Conservation (phyloP, 306 rosid species). For the Vicia faba region DNA sequence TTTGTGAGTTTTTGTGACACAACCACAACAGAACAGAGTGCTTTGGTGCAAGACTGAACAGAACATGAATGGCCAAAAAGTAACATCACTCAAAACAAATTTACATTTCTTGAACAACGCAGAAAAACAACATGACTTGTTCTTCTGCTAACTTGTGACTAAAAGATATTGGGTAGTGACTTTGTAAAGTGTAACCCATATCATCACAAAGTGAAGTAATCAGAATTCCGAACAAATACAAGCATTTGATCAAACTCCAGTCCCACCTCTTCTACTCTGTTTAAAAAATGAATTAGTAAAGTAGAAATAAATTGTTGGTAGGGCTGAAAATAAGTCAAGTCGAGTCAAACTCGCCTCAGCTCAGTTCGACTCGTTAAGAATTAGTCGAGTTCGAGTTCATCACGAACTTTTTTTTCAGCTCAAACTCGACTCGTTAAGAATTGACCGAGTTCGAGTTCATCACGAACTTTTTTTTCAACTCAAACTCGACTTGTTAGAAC, state of each 20-base stretch:
- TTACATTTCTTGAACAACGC: background rate
- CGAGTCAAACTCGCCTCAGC: too few species aligned
- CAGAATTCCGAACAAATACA: constrained; percentile 16
- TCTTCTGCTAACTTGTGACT: too few species aligned
- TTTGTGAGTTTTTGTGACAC: constrained; percentile 3
- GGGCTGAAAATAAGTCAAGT: too few species aligned
- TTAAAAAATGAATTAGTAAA: background rate
- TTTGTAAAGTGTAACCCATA: constrained; percentile 6
- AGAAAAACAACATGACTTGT: background rate
- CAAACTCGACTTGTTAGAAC: too few species aligned
- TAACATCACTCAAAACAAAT: constrained; percentile 18
- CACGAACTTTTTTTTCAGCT: too few species aligned
- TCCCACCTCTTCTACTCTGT: background rate
- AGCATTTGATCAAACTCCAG: constrained; percentile 6
- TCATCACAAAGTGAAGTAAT: constrained; percentile 21
- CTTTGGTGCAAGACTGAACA: background rate
- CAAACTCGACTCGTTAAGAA: too few species aligned
- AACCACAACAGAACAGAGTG: background rate
- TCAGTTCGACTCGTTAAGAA: too few species aligned
- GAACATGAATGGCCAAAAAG: background rate
- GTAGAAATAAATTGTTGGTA: background rate
- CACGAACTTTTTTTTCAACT: too few species aligned
- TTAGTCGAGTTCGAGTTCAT: too few species aligned
- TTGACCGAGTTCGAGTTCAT: too few species aligned
- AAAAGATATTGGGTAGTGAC: too few species aligned